phyloP scores from a whole-genome alignment of 345 rosid genomes.

The Lepidium africanum region DNA sequence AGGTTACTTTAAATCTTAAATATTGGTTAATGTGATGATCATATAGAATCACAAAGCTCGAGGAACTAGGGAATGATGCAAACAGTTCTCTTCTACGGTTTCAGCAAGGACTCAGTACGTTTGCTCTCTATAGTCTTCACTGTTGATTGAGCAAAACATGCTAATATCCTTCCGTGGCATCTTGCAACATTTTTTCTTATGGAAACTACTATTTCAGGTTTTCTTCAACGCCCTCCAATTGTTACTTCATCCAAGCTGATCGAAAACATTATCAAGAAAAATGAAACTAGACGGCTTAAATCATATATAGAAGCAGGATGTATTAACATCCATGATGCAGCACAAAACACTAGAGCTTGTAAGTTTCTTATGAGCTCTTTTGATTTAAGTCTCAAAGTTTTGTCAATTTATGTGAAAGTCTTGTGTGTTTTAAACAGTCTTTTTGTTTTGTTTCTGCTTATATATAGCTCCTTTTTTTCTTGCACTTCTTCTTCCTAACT shows the following conservation, averaged over 20 bases:
- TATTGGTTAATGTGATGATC: not conserved
- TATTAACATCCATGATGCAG: slow-evolving; percentile 32
- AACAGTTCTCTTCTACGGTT: slow-evolving; percentile 39
- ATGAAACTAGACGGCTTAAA: slow-evolving; percentile 52
- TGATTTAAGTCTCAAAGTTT: not conserved
- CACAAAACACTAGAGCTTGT: slow-evolving; percentile 58
- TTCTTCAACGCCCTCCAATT: slow-evolving; percentile 54
- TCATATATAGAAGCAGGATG: slow-evolving; percentile 60
- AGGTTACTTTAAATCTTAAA: not conserved
- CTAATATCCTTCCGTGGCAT: not conserved
- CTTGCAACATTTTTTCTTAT: not conserved
- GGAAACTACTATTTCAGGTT: slow-evolving; percentile 29
- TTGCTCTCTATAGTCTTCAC: not conserved
- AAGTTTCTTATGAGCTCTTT: slow-evolving; percentile 18
- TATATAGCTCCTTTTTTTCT: not conserved
- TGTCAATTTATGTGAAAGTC: not conserved
- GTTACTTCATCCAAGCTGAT: slow-evolving; percentile 39
- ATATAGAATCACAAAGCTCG: slow-evolving; percentile 54
- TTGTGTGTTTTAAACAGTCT: not conserved
- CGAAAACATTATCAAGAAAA: slow-evolving; percentile 41
- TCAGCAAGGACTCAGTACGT: slow-evolving; percentile 53
- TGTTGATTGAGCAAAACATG: not conserved
- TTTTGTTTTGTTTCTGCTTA: not conserved
- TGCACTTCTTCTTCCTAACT: not conserved
- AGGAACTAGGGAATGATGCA: slow-evolving; percentile 44